Evolutionary conservation across 768 basidiomycete species (phyloP).

Genomic region (Hysterangium stoloniferum): DNA sequence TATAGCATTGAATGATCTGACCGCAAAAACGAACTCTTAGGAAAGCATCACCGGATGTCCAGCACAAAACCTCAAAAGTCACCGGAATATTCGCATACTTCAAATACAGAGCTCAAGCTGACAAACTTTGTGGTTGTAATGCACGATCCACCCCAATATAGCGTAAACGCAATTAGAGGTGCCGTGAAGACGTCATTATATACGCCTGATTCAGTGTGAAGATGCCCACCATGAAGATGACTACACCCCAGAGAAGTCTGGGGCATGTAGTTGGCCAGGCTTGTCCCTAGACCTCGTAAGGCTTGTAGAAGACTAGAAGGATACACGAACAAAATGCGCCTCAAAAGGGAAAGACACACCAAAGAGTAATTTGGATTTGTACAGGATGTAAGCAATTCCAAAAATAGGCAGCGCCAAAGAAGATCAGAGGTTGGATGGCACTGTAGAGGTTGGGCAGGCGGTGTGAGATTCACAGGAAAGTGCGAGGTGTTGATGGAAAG

Average conservation of each 20-base stretch:
- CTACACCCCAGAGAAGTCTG: constrained; percentile 84
- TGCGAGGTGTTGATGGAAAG: no score
- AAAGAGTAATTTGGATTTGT: constrained; percentile 96
- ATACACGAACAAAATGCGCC: background rate
- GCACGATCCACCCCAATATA: constrained; percentile 63
- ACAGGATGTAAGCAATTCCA: constrained; percentile 90
- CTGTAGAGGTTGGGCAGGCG: no score
- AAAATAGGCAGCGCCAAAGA: constrained; percentile 97
- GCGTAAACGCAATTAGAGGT: constrained; percentile 69
- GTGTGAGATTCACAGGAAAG: no score
- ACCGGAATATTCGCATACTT: constrained; percentile 81
- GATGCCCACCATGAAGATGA: constrained; percentile 97
- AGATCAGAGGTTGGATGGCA: constrained; percentile 90
- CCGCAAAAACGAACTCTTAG: constrained; percentile 53
- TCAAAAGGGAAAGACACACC: constrained; percentile 43
- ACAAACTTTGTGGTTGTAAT: constrained; percentile 73
- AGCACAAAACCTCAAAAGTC: constrained; percentile 67
- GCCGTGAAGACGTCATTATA: constrained; percentile 53
- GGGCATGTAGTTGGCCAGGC: constrained; percentile 96
- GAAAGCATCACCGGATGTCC: constrained; percentile 86
- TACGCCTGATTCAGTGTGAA: constrained; percentile 66
- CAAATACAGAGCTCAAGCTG: constrained; percentile 77
- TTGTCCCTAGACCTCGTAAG: constrained; percentile 94
- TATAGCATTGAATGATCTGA: background rate
- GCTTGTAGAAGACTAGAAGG: constrained; percentile 87